Conservation (phyloP, 164 flowering plant genomes). For the Aristolochia californica region DNA sequence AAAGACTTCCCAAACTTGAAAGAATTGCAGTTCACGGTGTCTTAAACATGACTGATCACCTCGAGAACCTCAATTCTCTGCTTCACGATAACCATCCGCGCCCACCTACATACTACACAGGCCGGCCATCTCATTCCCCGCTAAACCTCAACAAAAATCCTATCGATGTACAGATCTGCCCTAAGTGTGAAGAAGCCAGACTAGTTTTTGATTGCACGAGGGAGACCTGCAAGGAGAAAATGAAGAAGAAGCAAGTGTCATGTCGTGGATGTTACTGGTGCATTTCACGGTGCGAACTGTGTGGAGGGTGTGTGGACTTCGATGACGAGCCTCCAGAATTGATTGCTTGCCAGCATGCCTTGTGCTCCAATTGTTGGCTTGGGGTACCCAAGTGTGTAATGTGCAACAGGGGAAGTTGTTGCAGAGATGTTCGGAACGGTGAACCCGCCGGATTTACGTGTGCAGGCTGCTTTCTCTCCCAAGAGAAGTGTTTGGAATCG, state of each 20-base stretch:
- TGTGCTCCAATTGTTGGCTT: conserved; percentile 70
- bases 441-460: conserved; percentile 37
- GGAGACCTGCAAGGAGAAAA: conserved; percentile 29
- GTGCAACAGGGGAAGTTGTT: conserved; percentile 67
- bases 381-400: conserved; percentile 53
- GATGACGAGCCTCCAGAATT: conserved; percentile 32
- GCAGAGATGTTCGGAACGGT: conserved; percentile 12
- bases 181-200: conserved; percentile 43
- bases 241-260: neutral
- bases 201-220: conserved; percentile 60
- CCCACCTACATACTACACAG: neutral
- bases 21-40: conserved; percentile 41
- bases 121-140: neutral
- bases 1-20: conserved; percentile 29
- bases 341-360: conserved; percentile 35
- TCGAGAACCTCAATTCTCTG: conserved; percentile 24
- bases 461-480: conserved; percentile 17
- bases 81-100: conserved; percentile 8
- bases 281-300: conserved; percentile 60
- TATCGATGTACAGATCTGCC: conserved; percentile 61
- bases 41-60: conserved; percentile 37
- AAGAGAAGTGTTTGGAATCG: neutral
- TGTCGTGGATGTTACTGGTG: conserved; percentile 62
- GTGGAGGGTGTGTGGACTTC: conserved; percentile 45
- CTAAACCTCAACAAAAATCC: neutral